Evolutionary conservation across 1,284 basidiomycete species (phyloP).

Genomic region (Athelia sp.): DNA sequence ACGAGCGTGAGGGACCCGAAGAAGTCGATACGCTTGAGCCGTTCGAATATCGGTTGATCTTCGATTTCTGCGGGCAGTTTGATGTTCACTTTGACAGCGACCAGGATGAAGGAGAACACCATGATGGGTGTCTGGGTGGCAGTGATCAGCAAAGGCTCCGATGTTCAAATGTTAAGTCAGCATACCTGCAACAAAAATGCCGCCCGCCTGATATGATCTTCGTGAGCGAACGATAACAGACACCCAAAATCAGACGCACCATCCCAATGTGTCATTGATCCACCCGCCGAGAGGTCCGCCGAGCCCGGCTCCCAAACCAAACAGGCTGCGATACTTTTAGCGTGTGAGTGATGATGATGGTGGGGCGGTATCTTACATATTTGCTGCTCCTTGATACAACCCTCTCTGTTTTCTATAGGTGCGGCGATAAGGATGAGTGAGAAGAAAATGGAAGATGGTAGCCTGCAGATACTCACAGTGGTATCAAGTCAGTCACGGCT

Average conservation of each 20-base stretch:
- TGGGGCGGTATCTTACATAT: constrained; percentile 55
- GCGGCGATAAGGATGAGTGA: background rate
- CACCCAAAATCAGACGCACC: constrained; percentile 44
- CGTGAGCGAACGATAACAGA: constrained; percentile 6
- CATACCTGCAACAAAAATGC: constrained; percentile 66
- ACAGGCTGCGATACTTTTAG: constrained; percentile 41
- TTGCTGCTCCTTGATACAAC: constrained; percentile 85
- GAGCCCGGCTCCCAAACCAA: constrained; percentile 74
- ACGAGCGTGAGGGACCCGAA: constrained; percentile 79
- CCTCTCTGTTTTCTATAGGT: constrained; percentile 76
- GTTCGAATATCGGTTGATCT: constrained; percentile 53
- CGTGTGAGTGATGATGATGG: background rate
- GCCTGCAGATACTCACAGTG: constrained; percentile 52
- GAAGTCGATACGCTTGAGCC: constrained; percentile 77
- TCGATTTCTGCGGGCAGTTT: constrained; percentile 55
- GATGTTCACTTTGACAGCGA: constrained; percentile 72
- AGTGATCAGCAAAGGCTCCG: constrained; percentile 9
- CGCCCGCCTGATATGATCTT: constrained; percentile 45
- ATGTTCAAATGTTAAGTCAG: constrained; percentile 1
- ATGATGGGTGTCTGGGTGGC: constrained; percentile 67
- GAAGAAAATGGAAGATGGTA: background rate
- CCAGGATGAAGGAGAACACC: constrained; percentile 60
- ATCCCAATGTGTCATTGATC: constrained; percentile 79
- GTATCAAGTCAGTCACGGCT: constrained; percentile 75
- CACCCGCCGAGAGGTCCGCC: constrained; percentile 89